Evolutionary conservation across 495 filamentous ascomycete species (phyloP).

Genomic region (Neurospora hispaniola): DNA sequence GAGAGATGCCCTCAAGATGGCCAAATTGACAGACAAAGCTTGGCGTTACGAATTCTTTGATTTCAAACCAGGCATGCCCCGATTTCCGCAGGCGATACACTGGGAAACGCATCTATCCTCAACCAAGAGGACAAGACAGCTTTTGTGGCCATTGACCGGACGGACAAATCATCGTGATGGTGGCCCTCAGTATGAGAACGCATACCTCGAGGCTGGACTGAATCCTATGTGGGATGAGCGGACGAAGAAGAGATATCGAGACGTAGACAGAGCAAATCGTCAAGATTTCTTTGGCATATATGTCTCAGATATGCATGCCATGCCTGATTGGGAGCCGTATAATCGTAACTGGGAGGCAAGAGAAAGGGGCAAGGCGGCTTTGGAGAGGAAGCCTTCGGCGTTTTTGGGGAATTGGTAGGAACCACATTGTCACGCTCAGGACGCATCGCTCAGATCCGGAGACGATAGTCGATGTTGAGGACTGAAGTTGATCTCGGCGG

Average conservation of each 20-base stretch:
- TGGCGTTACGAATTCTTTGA: neutral
- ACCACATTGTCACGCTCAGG: neutral
- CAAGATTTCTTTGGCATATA: neutral
- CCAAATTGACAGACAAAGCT: neutral
- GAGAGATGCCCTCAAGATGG: neutral
- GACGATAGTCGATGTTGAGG: neutral
- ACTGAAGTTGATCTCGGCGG: neutral
- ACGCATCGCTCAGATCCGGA: neutral
- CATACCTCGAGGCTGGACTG: neutral
- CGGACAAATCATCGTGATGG: constrained; percentile 7
- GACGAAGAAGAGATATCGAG: neutral
- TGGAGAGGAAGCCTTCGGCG: neutral
- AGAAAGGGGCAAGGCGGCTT: neutral
- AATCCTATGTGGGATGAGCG: neutral
- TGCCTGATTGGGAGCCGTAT: neutral
- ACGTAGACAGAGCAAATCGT: neutral
- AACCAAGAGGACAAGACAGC: neutral
- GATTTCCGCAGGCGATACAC: neutral
- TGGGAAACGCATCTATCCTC: neutral
- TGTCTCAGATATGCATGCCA: neutral
- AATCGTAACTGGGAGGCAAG: neutral
- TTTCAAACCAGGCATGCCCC: neutral
- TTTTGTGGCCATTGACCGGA: neutral
- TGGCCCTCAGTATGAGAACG: constrained; percentile 7
- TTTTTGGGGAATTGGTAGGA: neutral